Percentiles rank a stretch among this genome's conserved stretches.
Evolutionary conservation across 345 rosid genomes (phyloP).

Genomic region (Physaria fendleri): DNA sequence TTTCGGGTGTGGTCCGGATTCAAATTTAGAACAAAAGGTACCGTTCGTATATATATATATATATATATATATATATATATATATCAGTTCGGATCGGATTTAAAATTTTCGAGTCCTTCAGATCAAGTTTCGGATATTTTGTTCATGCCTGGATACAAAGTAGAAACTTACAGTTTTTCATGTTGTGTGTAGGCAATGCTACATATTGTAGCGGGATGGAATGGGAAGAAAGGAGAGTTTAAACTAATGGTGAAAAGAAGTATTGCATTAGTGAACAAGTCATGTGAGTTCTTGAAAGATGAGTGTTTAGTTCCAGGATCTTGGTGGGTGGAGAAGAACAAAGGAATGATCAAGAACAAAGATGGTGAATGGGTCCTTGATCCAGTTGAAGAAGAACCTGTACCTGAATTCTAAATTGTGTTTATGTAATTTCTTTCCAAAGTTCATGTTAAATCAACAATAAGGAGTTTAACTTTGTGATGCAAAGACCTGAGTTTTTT

Average conservation of each 20-base stretch:
- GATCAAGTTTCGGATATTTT: too few relatives aligned
- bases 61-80: too few relatives aligned
- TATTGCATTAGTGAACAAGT: conserved; percentile 79
- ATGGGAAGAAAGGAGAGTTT: conserved; percentile 57
- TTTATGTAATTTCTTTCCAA: not conserved
- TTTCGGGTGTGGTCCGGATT: too few relatives aligned
- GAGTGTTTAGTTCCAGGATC: conserved; percentile 68
- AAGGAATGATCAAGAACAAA: conserved; percentile 50
- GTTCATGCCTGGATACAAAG: too few relatives aligned
- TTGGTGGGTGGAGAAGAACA: conserved; percentile 95
- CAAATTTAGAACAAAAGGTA: too few relatives aligned
- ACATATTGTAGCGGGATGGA: conserved; percentile 82
- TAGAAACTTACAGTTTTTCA: not conserved
- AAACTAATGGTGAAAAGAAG: conserved; percentile 68
- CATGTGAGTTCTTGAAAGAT: conserved; percentile 56
- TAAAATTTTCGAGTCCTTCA: too few relatives aligned
- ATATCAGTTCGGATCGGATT: too few relatives aligned
- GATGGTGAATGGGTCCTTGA: conserved; percentile 63
- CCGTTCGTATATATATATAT: too few relatives aligned
- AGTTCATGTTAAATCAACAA: not conserved
- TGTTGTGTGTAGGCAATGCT: conserved; percentile 53
- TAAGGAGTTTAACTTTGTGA: not conserved
- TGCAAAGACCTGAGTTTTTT: conserved; percentile 4
- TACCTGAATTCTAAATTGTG: conserved; percentile 39
- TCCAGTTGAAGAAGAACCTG: conserved; percentile 51